Base-by-base conservation (phyloP, 257 asterid genomes). In the Forsythia suspensa region DNA sequence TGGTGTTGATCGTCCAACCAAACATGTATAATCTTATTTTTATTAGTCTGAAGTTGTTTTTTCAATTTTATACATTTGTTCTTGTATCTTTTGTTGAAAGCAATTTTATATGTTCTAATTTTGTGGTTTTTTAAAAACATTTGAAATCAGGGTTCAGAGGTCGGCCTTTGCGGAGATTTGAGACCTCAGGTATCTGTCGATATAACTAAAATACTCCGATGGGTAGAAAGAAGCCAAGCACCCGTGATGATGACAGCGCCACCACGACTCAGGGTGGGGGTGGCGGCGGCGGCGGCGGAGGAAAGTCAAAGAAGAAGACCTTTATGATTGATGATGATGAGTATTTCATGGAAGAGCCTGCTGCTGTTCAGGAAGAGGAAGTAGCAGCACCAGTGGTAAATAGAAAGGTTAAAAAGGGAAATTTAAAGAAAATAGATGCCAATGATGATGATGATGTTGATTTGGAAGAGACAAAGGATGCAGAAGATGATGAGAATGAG, bases 161-260 rank as follows among this genome's bases (percentile, higher is more conserved):
- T 36, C 39, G 1, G 18, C 18, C 18, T 63, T 63, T 63, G 38
- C 15, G 37, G 38, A 63, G 37, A 20, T 63, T 63, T 21, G 69
- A 79, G 77, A 67, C 44, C 72, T 67, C 16, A 52, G 41, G 65
- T 79, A 81, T 85, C 73, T 71, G 90, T 84, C 79, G 90, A 83
- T 73, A 81, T 71, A 40, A 44, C 85, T 4, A 71, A 70, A 68
- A 24, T 43, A 43, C 80, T 78, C 46, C n/a, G 71, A 93, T 95
- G 99, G 99, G 96, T 83, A 88, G 89, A 82, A 95, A 95, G 92
- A 95, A 92, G 88, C 85, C 89, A 38, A 75, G 83, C 10, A 80
- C 77, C 40, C 89, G 86, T 3, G 94, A 86, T 9, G 95, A 90
- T 67, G 97, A 91, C 79, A 73, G 44, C 42, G 86, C 82, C 43